Evolutionary conservation across 352 stramenopile species (phyloP).

Genomic region (Globisporangium cystogenes): DNA sequence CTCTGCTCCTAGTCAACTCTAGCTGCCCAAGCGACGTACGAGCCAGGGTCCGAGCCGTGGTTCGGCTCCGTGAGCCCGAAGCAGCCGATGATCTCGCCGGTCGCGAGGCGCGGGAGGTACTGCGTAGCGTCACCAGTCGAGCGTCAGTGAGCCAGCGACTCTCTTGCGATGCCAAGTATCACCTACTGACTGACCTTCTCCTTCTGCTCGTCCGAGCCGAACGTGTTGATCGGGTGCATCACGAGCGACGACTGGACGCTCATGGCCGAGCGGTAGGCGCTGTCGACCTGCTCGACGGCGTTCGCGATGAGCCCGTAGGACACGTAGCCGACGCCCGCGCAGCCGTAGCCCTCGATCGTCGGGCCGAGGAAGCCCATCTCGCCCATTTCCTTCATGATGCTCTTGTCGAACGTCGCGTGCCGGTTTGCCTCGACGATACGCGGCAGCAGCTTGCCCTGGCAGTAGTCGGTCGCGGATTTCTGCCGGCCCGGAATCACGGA

Average conservation of each 20-base stretch:
- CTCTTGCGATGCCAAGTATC: no score
- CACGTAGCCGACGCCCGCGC: slow-evolving; percentile 92
- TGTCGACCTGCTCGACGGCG: slow-evolving; percentile 96
- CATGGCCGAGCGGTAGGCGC: slow-evolving; percentile 95
- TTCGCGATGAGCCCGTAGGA: slow-evolving; percentile 96
- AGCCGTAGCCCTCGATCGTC: slow-evolving; percentile 95
- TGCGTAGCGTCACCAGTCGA: no score
- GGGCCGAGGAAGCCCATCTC: slow-evolving; percentile 93
- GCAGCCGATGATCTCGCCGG: slow-evolving; percentile 95
- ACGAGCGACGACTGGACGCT: slow-evolving; percentile 97
- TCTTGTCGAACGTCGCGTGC: slow-evolving; percentile 91
- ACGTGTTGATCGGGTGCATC: slow-evolving; percentile 98
- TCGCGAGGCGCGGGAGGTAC: slow-evolving; percentile 94
- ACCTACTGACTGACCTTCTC: slow-evolving; percentile 81
- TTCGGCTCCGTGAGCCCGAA: slow-evolving; percentile 98
- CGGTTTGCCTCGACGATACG: slow-evolving; percentile 93
- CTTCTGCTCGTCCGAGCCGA: slow-evolving; percentile 95
- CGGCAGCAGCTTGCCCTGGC: slow-evolving; percentile 92
- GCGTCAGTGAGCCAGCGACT: no score
- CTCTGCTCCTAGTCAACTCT: neutral
- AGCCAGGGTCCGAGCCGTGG: slow-evolving; percentile 94
- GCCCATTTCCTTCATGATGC: slow-evolving; percentile 94
- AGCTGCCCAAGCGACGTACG: slow-evolving; percentile 30
- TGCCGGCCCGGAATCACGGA: slow-evolving; percentile 24
- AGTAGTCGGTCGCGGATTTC: slow-evolving; percentile 93